phyloP scores from a whole-genome alignment of 805 yeast species.

The Soucietia sequanensis region DNA sequence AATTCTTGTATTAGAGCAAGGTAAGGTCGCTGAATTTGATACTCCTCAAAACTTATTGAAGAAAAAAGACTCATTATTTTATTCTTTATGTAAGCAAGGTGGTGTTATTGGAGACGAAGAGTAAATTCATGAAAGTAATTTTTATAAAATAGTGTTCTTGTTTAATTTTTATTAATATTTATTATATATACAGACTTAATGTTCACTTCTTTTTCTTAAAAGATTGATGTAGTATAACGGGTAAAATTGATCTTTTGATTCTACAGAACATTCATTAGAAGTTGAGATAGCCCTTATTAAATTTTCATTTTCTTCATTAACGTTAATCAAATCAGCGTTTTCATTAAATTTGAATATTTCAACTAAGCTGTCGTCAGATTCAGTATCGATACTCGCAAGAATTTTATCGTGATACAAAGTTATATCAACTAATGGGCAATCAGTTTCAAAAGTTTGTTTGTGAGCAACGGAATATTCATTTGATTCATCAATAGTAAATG shows the following conservation, averaged over 20 bases:
- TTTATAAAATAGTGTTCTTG: slow-evolving; percentile 1
- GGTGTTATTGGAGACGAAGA: slow-evolving; percentile 48
- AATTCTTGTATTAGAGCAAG: slow-evolving; percentile 73
- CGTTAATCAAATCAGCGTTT: slow-evolving; percentile 16
- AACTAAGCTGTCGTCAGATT: slow-evolving; percentile 23
- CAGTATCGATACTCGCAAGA: slow-evolving; percentile 32
- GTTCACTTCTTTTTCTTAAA: slow-evolving; percentile 64
- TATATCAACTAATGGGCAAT: slow-evolving; percentile 28
- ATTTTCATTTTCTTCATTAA: slow-evolving; percentile 8
- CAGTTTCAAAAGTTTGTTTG: slow-evolving; percentile 27
- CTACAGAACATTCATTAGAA: slow-evolving; percentile 31
- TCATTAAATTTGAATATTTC: slow-evolving; percentile 19
- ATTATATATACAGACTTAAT: slow-evolving; percentile 24
- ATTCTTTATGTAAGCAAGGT: slow-evolving; percentile 78
- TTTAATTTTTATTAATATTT: no score
- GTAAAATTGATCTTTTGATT: slow-evolving; percentile 36
- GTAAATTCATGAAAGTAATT: slow-evolving; percentile 1
- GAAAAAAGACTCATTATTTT: slow-evolving; percentile 68
- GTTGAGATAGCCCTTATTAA: slow-evolving; percentile 21
- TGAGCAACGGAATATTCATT: slow-evolving; percentile 25
- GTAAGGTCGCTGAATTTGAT: slow-evolving; percentile 75
- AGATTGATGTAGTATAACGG: slow-evolving; percentile 50
- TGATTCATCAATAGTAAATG: slow-evolving; percentile 25
- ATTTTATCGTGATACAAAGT: slow-evolving; percentile 17
- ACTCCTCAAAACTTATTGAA: slow-evolving; percentile 65